Evolutionary conservation across 2,329 filamentous ascomycete genomes (phyloP).

Genomic region (Epichloe gansuensis): DNA sequence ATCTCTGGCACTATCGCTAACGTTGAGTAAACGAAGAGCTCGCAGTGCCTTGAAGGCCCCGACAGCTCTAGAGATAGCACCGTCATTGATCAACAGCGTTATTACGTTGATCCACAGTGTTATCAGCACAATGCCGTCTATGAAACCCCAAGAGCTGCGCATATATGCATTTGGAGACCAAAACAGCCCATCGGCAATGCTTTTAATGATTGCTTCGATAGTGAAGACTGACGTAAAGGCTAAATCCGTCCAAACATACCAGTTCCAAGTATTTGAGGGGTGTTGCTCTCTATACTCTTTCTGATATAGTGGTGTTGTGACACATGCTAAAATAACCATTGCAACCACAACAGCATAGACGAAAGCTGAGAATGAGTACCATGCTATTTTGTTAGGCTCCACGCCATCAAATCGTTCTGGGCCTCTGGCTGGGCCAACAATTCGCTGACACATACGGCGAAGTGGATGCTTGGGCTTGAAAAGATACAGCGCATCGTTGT

Average conservation of each 20-base stretch:
- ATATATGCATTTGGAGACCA: constrained; percentile 98
- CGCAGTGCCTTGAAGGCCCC: constrained; percentile 95
- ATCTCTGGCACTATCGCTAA: constrained; percentile 88
- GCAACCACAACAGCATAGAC: constrained; percentile 89
- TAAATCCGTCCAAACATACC: constrained; percentile 92
- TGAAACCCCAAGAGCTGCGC: constrained; percentile 91
- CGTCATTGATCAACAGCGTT: constrained; percentile 70
- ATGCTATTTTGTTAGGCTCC: constrained; percentile 75
- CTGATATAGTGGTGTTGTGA: constrained; percentile 91
- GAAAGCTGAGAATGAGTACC: constrained; percentile 88
- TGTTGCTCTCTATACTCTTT: constrained; percentile 64
- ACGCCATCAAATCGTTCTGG: constrained; percentile 79
- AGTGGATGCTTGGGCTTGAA: constrained; percentile 70
- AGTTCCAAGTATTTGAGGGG: constrained; percentile 54
- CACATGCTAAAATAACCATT: constrained; percentile 93
- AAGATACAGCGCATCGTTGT: constrained; percentile 85
- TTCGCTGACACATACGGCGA: constrained; percentile 69
- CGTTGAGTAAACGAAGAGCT: constrained; percentile 81
- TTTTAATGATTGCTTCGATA: constrained; percentile 77
- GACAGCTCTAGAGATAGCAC: constrained; percentile 76
- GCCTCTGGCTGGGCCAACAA: constrained; percentile 86
- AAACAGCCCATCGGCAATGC: constrained; percentile 88
- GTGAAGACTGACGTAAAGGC: constrained; percentile 82
- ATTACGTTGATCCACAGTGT: constrained; percentile 93
- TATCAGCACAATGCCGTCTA: constrained; percentile 80